Base-by-base conservation (phyloP, 1,284 basidiomycete genomes). In the Coniophora puteana region DNA sequence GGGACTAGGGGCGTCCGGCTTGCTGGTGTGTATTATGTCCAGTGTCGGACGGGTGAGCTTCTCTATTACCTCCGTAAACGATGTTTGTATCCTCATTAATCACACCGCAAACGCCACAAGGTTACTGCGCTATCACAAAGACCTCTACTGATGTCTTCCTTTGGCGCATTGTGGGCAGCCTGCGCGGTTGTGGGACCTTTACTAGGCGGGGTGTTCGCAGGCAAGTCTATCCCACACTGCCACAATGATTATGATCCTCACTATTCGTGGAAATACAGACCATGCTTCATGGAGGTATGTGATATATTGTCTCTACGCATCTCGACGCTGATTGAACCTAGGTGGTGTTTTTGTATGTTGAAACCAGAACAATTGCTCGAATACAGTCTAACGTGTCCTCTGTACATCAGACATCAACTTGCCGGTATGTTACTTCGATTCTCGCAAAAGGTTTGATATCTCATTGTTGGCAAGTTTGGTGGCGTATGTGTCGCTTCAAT, bases 401-500 rank as follows among this genome's bases (percentile, higher is more conserved):
- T 27, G 10, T 27, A 10, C 10, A 27, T 10, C 10, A 27, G 26
- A 27, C 26, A 27, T 27, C 26, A 27, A 27, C 26, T n/a, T 27
- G 10, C 26, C 26, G 26, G 26, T 27, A 27, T 27, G n/a, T 27
- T 10, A 10, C 10, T 27, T 27, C 26, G n/a, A 27, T 27, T 10
- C 10, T 27, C 26, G n/a, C 26, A 10, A n/a, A n/a, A 10, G n/a
- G n/a, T 10, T 10, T 10, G n/a, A n/a, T 27, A n/a, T 27, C n/a
- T 27, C 10, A 10, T n/a, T n/a, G n/a, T n/a, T n/a, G n/a, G 10
- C 10, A 27, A 50, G 48, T 54, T 63, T 32, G 58, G 59, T 12
- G 48, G 38, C 17, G 24, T 57, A 8, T 62, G 62, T 11, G 58
- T 69, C 35, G 30, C 66, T 40, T 60, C 68, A 52, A 59, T 67